A percentile compares a stretch with the other conserved stretches of the same genome.
phyloP scores from a whole-genome alignment of 495 filamentous ascomycete genomes.

The Glonium stellatum region DNA sequence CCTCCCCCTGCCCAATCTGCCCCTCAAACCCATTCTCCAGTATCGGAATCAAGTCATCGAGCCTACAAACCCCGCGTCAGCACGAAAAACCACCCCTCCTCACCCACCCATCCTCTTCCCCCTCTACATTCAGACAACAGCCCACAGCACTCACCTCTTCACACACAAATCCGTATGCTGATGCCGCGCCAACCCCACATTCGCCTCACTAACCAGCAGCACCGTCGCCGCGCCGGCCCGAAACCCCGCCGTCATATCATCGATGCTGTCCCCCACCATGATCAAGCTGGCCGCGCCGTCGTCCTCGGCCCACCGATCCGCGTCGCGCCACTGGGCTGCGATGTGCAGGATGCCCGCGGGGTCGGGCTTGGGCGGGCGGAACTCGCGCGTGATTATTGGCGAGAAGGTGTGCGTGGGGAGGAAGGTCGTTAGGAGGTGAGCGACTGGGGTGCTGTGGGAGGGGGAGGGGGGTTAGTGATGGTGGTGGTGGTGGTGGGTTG shows the following conservation, averaged over 20 bases:
- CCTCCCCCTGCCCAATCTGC: slow-evolving; percentile 12
- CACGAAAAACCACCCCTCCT: too few relatives aligned
- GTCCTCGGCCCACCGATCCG: slow-evolving; percentile 1
- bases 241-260: slow-evolving; percentile 87
- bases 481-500: too few relatives aligned
- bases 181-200: slow-evolving; percentile 64
- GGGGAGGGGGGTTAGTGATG: too few relatives aligned
- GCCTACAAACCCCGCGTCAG: slow-evolving; percentile 4
- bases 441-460: slow-evolving; percentile 51
- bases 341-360: slow-evolving; percentile 85
- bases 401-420: slow-evolving; percentile 58
- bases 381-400: slow-evolving; percentile 82
- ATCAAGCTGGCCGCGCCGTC: slow-evolving; percentile 37
- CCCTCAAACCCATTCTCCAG: slow-evolving; percentile 33
- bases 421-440: slow-evolving; percentile 67
- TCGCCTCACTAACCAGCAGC: slow-evolving; percentile 73
- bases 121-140: too few relatives aligned
- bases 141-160: not conserved
- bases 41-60: slow-evolving; percentile 34
- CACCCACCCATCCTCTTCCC: too few relatives aligned
- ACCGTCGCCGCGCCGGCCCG: slow-evolving; percentile 84
- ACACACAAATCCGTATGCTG: slow-evolving; percentile 63
- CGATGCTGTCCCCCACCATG: slow-evolving; percentile 80
- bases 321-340: slow-evolving; percentile 64
- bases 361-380: slow-evolving; percentile 76